Base-by-base conservation (phyloP, 495 filamentous ascomycete genomes). In the Aspergillus ellipticus region DNA sequence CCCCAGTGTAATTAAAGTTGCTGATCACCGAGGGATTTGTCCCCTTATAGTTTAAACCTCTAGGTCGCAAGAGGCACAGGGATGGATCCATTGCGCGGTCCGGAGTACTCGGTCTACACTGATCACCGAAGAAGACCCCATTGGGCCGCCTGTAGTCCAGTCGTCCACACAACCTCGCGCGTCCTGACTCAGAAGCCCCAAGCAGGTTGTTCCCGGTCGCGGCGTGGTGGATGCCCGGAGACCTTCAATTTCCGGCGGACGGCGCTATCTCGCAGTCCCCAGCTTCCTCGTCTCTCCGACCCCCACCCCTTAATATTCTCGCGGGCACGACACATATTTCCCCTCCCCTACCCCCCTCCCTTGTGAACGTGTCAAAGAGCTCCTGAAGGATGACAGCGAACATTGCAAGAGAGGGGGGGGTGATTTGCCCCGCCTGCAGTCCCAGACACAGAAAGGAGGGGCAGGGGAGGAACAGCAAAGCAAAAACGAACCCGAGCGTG, bases 1-100 rank as follows among this genome's bases (percentile, higher is more conserved):
- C 42, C 45, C 49, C 42, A 42, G 48, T 58, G 51, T 56, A 55
- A 62, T 62, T 65, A 61, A 56, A 59, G 59, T 57, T 59, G 63
- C 24, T 60, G 58, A 65, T 57, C 56, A 19, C 43, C 48, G 41
- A 53, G 42, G 55, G 10, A 56, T 51, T 51, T 53, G 42, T 41
- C 37, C 59, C 42, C 41, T 33, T 20, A 49, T 58, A 59, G 56
- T 48, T 57, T 57, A 49, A 53, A 29, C 52, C 42, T 48, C 49
- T 21, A 51, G 17, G 16, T 42, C 46, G 42, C 17, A 26, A 19
- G 22, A 42, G 24, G 42, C 39, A 55, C 46, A 28, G 47, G 41
- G 49, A 47, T 31, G 26, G 6, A 47, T 31, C 20, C 16, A 29
- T 47, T 29, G 22, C 13, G 28, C 37, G 11, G 43, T 42, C 33